These are phyloP conservation scores for Trichoderma brevicompactum DNA, from an alignment of 2,329 filamentous ascomycete species.

Conservation along the genomic window DNA sequence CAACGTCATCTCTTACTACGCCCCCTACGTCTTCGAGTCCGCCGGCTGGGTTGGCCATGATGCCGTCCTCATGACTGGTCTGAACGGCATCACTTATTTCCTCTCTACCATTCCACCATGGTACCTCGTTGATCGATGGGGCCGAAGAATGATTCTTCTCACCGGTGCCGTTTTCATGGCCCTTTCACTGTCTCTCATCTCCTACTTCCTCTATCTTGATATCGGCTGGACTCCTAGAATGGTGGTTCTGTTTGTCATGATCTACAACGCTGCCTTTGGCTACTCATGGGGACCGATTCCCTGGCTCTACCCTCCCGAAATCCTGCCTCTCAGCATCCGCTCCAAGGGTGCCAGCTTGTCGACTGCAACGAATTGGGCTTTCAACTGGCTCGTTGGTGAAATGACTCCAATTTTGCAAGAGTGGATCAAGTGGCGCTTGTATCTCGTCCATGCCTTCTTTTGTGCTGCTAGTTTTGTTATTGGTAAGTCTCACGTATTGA, in stretches of 20 bases:
- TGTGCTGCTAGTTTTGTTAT: conserved; percentile 94
- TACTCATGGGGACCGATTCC: conserved; percentile 96
- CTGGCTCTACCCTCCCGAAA: conserved; percentile 99
- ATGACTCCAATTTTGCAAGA: conserved; percentile 93
- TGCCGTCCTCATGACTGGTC: conserved; percentile 94
- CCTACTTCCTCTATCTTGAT: conserved; percentile 93
- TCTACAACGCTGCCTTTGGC: conserved; percentile 97
- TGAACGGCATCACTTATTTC: conserved; percentile 89
- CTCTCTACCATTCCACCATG: conserved; percentile 92
- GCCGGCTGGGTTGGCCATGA: conserved; percentile 92
- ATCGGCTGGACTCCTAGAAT: conserved; percentile 76
- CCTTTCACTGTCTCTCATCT: conserved; percentile 83
- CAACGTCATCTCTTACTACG: conserved; percentile 99
- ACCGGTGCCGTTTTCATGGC: conserved; percentile 90
- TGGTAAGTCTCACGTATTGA: conserved; percentile 67
- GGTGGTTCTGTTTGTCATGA: conserved; percentile 94
- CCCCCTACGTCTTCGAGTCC: conserved; percentile 92
- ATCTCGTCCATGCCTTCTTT: conserved; percentile 95
- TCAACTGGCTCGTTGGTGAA: conserved; percentile 96
- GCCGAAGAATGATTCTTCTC: conserved; percentile 84
- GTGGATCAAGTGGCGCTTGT: conserved; percentile 89
- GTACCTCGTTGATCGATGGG: conserved; percentile 95
- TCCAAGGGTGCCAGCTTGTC: conserved; percentile 97
- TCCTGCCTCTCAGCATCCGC: conserved; percentile 91
- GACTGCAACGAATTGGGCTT: conserved; percentile 96